Evolutionary conservation across 768 basidiomycete genomes (phyloP).

Genomic region (Leucocoprinus sp.): DNA sequence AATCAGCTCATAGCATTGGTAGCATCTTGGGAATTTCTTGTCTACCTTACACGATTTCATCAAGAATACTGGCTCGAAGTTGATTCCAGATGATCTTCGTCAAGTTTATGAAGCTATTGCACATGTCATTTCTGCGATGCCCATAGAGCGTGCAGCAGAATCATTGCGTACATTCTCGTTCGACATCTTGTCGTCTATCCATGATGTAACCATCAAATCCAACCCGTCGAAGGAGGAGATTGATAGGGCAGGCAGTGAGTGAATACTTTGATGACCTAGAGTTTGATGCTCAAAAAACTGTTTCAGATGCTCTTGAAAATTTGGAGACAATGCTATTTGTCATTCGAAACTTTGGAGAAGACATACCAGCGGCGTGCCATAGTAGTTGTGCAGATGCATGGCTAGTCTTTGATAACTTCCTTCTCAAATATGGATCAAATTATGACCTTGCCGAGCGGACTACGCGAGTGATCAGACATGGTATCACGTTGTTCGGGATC

Average conservation of each 20-base stretch:
- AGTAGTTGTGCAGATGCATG: slow-evolving; percentile 76
- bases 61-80: slow-evolving; percentile 65
- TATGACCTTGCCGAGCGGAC: slow-evolving; percentile 75
- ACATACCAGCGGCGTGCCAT: slow-evolving; percentile 72
- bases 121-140: slow-evolving; percentile 91
- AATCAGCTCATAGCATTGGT: slow-evolving; percentile 9
- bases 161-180: slow-evolving; percentile 81
- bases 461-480: slow-evolving; percentile 79
- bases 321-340: slow-evolving; percentile 87
- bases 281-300: background rate
- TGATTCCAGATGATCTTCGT: slow-evolving; percentile 79
- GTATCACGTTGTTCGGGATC: slow-evolving; percentile 71
- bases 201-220: slow-evolving; percentile 48
- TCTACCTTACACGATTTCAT: slow-evolving; percentile 89
- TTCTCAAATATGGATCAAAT: slow-evolving; percentile 69
- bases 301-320: slow-evolving; percentile 78
- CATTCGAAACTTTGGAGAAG: slow-evolving; percentile 74
- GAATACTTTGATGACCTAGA: background rate
- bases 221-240: slow-evolving; percentile 63
- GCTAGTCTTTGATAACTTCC: slow-evolving; percentile 72
- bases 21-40: slow-evolving; percentile 89
- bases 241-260: slow-evolving; percentile 58
- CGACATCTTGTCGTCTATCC: slow-evolving; percentile 75
- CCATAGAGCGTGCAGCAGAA: slow-evolving; percentile 78
- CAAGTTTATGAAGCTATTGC: slow-evolving; percentile 96